Percentiles rank a stretch among this genome's conserved stretches.
These are phyloP conservation scores for Brassica cretica DNA, from an alignment of 345 rosid species.

Conservation along the genomic window DNA sequence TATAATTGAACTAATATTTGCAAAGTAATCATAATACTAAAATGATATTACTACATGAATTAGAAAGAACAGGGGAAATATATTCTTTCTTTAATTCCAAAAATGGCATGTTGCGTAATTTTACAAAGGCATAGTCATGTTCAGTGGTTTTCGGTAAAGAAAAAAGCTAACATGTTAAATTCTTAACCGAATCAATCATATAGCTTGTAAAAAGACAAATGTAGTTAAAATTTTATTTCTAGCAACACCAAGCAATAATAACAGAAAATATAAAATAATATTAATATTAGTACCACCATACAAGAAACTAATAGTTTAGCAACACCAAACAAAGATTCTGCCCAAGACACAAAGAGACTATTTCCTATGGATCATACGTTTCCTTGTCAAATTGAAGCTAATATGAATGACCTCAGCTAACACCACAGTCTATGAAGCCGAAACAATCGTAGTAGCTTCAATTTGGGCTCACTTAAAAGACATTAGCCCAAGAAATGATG, in stretches of 20 bases:
- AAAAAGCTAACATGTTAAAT: background rate
- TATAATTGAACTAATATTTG: no score
- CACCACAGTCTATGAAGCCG: slow-evolving; percentile 76
- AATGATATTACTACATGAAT: no score
- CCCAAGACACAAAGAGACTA: background rate
- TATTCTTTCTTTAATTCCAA: no score
- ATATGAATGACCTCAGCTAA: slow-evolving; percentile 85
- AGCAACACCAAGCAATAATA: slow-evolving; percentile 8
- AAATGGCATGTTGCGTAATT: no score
- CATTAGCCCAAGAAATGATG: slow-evolving; percentile 37
- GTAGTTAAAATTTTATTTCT: background rate
- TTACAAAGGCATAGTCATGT: background rate
- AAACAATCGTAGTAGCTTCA: slow-evolving; percentile 38
- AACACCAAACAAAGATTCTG: slow-evolving; percentile 1
- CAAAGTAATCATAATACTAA: no score
- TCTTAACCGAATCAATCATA: background rate
- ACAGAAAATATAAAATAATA: background rate
- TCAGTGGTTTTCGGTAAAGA: background rate
- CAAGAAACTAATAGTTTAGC: background rate
- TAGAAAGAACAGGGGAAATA: no score
- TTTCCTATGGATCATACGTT: background rate
- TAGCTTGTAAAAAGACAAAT: no score
- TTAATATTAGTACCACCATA: background rate
- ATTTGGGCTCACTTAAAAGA: no score
- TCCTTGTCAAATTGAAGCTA: slow-evolving; percentile 68